Percentiles rank a stretch among this genome's conserved stretches.
Evolutionary conservation across 2,329 filamentous ascomycete species (phyloP).

Genomic region (Talaromyces sp.): DNA sequence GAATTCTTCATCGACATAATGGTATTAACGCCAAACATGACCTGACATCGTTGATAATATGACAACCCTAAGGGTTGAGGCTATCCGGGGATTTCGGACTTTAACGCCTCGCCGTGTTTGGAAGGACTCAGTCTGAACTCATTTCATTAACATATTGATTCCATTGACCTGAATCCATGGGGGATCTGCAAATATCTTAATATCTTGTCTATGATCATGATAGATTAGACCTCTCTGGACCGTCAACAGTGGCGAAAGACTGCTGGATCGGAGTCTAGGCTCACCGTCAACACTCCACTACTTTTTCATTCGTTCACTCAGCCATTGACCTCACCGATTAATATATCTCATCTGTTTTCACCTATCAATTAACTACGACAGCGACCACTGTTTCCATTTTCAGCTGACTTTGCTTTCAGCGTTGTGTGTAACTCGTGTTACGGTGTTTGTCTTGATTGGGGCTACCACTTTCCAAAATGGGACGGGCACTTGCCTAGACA

Average conservation of each 20-base stretch:
- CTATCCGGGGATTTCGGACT: not conserved
- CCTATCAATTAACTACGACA: not conserved
- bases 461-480: not conserved
- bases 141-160: not conserved
- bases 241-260: not conserved
- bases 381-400: not conserved
- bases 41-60: not conserved
- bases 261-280: not conserved
- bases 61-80: not conserved
- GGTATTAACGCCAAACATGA: not conserved
- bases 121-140: not conserved
- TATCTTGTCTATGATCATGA: not conserved
- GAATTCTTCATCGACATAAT: no score
- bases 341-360: not conserved
- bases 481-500: not conserved
- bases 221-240: not conserved
- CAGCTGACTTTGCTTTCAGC: not conserved
- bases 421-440: not conserved
- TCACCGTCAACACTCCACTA: not conserved
- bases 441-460: not conserved
- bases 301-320: not conserved
- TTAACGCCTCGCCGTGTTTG: not conserved
- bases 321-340: constrained; percentile 1
- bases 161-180: not conserved
- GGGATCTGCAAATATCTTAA: not conserved